Base-by-base conservation (phyloP, 805 yeast genomes). In the Grigorovia humatica region DNA sequence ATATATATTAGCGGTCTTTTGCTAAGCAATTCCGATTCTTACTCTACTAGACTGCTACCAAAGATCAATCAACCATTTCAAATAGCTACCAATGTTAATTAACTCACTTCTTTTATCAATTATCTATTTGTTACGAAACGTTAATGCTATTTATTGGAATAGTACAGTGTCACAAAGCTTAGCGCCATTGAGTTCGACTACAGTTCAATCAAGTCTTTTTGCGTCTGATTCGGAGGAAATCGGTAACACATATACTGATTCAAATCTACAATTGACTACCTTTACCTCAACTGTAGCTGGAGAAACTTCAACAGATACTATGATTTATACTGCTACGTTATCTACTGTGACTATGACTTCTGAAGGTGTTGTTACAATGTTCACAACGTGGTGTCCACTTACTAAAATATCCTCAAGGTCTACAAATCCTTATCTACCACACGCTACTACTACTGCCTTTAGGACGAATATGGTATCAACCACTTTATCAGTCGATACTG, bases 331-430 rank as follows among this genome's bases (percentile, higher is more conserved):
- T 18, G 54, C 55, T 9, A 38, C 38, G 11, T 23, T 48, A 27
- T 50, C 56, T 32, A 54, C 59, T 8, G 57, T 64, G 11, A 57
- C 61, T 9, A 54, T 55, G 2, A 63, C 67, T 0, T 47, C 59
- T 6, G 55, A 63, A 9, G 60, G 65, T 27, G 56, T 59, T 18
- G 54, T 56, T 18, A 63, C 70, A 9, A 51, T 46, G 9, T 68
- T 62, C 52, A 65, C 71, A 30, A 70, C 74, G 12, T 69, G 69
- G 66, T 68, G 73, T 57, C 75, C 75, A 44, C 52, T 66, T 32
- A 55, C 23, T 8, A 6, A 58, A 41, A 47, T 46, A 19, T 29
- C 23, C 18, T 13, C 23, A 15, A 8, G 55, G 9, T 23, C 27
- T n/a, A 46, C 59, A 43, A 47, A 48, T 23, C 18, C 47, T 12